Evolutionary conservation across 306 rosid species (phyloP).

Genomic region (Oxytropis ochrocephala): DNA sequence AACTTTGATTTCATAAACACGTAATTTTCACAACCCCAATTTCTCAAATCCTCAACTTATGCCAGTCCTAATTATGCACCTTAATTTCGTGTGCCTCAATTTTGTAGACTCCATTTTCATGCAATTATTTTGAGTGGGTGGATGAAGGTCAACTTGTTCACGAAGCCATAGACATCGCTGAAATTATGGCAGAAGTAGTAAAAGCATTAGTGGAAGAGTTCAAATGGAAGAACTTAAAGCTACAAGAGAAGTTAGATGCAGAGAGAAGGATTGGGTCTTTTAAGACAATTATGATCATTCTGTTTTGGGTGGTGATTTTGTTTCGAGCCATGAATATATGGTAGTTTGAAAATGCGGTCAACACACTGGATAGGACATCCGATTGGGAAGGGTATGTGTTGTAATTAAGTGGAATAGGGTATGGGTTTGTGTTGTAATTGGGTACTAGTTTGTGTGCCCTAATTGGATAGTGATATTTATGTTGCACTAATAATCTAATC

Average conservation of each 20-base stretch:
- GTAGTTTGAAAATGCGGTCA: background rate
- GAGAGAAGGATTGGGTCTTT: background rate
- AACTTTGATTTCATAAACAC: background rate
- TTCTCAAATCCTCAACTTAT: background rate
- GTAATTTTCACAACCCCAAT: background rate
- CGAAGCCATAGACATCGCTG: background rate
- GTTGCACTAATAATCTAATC: background rate
- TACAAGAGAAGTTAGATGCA: background rate
- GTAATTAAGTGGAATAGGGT: no score
- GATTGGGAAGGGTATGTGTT: background rate
- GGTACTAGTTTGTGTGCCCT: no score
- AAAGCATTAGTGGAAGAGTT: background rate
- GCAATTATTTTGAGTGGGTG: background rate
- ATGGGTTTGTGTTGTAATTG: no score
- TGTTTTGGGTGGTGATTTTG: background rate
- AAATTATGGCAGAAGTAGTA: background rate
- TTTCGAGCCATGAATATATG: background rate
- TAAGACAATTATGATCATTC: background rate
- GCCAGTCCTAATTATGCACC: background rate
- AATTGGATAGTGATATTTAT: background rate
- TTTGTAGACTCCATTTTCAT: background rate
- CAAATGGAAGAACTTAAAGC: background rate
- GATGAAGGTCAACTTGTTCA: background rate
- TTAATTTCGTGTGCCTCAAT: no score
- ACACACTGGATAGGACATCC: background rate